Conservation (phyloP, 169 alveolate genomes). For the Babesia ovata region DNA sequence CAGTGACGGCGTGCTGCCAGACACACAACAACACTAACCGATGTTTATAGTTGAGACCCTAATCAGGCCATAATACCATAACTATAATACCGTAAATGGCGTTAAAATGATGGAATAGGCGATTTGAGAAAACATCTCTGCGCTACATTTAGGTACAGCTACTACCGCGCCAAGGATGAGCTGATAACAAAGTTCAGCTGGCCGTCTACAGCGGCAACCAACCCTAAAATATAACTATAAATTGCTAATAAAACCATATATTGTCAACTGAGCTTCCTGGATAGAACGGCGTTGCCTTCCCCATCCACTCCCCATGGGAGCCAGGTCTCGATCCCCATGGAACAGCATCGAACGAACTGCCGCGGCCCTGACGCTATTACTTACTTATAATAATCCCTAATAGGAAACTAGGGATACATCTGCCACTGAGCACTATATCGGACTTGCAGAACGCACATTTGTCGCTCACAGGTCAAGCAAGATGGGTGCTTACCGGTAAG, state of each 20-base stretch:
- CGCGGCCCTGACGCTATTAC: not conserved
- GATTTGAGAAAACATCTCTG: too few species aligned
- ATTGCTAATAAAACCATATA: not conserved
- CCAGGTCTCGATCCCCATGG: constrained; percentile 42
- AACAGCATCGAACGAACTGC: not conserved
- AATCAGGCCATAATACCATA: too few species aligned
- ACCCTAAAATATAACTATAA: too few species aligned
- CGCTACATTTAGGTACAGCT: too few species aligned
- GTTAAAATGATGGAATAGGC: too few species aligned
- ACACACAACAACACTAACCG: too few species aligned
- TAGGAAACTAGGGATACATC: constrained; percentile 4
- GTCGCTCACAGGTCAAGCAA: constrained; percentile 9
- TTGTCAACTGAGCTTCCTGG: not conserved
- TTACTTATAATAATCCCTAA: not conserved
- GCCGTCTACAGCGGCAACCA: too few species aligned
- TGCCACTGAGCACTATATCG: constrained; percentile 6
- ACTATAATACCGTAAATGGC: too few species aligned
- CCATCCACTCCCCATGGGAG: constrained; percentile 55
- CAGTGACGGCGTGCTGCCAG: too few species aligned
- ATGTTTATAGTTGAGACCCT: too few species aligned
- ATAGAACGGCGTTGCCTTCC: constrained; percentile 2
- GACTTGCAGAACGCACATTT: not conserved
- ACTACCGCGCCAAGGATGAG: too few species aligned
- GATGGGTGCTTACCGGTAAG: constrained; percentile 59
- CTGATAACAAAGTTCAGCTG: too few species aligned